Evolutionary conservation across 1,284 basidiomycete species (phyloP), one percentile per base, ranked within the genome.

Genomic region (Flammula alnicola): DNA sequence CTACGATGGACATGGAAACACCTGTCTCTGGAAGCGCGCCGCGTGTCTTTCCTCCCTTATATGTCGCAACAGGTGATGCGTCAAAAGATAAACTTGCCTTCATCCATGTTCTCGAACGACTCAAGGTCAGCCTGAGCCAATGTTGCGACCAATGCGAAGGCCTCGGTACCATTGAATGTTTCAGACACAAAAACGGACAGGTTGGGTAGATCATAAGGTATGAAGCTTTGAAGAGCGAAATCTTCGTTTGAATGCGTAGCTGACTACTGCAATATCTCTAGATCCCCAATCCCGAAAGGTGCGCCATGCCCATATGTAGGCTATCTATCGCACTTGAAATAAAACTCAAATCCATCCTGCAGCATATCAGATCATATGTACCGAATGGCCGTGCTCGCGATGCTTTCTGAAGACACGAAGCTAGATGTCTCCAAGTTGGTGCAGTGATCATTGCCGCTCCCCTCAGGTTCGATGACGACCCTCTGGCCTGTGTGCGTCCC

Each of bases 351-450:
- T 3, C 19, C 11, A 10, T 23, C 4, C 33, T 3, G 16, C 30
- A 95, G 93, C 59, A 96, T 98, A 55, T 87, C 93, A 3, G 95
- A 98, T 67, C 95, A 98, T 66, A 98, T 97, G 95, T 96, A 97
- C 68, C 80, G 96, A 47, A 98, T 98, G 96, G 89, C 93, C 1
- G 70, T 98, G 17, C 79, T 98, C 37, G 88, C 93, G 1, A 87
- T 98, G 82, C 88, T 94, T 56, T 81, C 80, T 1, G 83, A 84
- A 1, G 91, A 91, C 56, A 44, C 75, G 3, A 76, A 70, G 0
- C 78, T 96, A 6, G 91, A 97, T 64, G 77, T 94, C 6, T 71
- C 86, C 31, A 93, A 89, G 88, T 89, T 56, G 47, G 77, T 60
- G n/a, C 39, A n/a, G 41, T 44, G 29, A 44, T 37, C 27, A 37